Percentiles rank a stretch among this genome's conserved stretches.
Evolutionary conservation across 768 basidiomycete genomes (phyloP).

Genomic region (Tephrocybe rancida): DNA sequence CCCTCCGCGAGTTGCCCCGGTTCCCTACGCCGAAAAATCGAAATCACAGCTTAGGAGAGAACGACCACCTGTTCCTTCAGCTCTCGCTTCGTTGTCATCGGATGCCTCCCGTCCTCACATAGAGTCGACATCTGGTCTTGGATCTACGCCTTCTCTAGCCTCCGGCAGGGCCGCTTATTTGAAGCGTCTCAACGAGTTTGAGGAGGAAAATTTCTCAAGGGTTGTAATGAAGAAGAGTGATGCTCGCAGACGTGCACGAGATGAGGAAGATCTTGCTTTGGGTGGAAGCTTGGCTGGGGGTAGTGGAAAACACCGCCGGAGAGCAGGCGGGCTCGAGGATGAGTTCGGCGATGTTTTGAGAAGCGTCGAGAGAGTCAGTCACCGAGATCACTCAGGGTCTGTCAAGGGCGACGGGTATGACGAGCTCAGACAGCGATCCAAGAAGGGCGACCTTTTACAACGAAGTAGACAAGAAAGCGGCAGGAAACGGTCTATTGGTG

Average conservation of each 20-base stretch:
- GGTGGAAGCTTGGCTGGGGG: constrained; percentile 62
- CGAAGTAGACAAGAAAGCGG: constrained; percentile 47
- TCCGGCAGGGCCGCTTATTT: constrained; percentile 80
- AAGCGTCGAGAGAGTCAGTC: constrained; percentile 53
- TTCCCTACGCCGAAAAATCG: constrained; percentile 69
- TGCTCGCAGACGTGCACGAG: constrained; percentile 63
- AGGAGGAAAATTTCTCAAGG: constrained; percentile 94
- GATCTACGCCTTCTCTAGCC: constrained; percentile 55
- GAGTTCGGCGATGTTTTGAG: constrained; percentile 83
- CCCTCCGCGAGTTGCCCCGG: constrained; percentile 86
- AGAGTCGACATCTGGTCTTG: constrained; percentile 76
- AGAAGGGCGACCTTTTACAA: constrained; percentile 61
- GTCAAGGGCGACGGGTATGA: constrained; percentile 77
- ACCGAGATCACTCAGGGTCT: constrained; percentile 25
- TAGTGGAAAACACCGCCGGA: constrained; percentile 50
- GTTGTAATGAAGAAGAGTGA: constrained; percentile 91
- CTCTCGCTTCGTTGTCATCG: constrained; percentile 63
- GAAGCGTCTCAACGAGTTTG: constrained; percentile 81
- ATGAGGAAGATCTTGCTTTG: constrained; percentile 87
- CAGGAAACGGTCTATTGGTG: constrained; percentile 27
- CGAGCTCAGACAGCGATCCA: constrained; percentile 68
- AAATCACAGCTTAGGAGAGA: constrained; percentile 52
- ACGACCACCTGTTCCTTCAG: constrained; percentile 61
- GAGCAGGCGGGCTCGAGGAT: constrained; percentile 76
- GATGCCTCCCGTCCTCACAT: constrained; percentile 71